Evolutionary conservation across 441 rosid genomes (phyloP), one percentile per base, ranked within the genome.

Genomic region (Macaranga tanarius): DNA sequence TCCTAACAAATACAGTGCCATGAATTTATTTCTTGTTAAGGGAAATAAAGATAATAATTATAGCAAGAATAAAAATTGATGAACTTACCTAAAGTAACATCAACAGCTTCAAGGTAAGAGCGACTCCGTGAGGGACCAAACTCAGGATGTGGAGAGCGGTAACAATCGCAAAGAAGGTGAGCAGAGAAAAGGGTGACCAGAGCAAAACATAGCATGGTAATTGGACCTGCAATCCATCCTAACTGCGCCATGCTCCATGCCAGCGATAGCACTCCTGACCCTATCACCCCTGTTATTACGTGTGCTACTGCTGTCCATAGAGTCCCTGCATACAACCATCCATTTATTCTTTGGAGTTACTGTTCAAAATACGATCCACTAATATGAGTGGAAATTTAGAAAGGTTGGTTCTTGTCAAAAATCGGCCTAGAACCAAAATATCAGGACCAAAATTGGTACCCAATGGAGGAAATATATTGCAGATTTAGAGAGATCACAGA

Each of bases 211-310:
- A 82, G 11, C 65, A 86, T 82, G 42, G 72, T 72, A 23, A 79
- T 19, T 7, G 89, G 87, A 26, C 89, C 89, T 3, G 73, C 83
- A 54, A 86, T 61, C 89, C 89, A 86, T 4, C 87, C 89, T 0
- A 86, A 64, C 70, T 82, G 86, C 3, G 87, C 89, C 58, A 77
- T 61, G 54, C 84, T 69, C 87, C 89, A 86, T 31, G 86, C 84
- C 0, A 86, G 62, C 2, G 89, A 86, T 7, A 86, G 74, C 28
- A 82, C 87, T 8, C 89, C 87, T 0, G 87, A 80, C 12, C 89
- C 89, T n/a, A 86, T 80, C 55, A 86, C 84, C 7, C 77, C 89
- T 0, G 89, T 82, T 56, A 86, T 84, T 64, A 86, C 68, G 64
- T 84, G 86, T 0, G 87, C 87, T 72, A 74, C 79, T 0, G 86